phyloP scores from a whole-genome alignment of 345 rosid species.

The Barbarea vulgaris region DNA sequence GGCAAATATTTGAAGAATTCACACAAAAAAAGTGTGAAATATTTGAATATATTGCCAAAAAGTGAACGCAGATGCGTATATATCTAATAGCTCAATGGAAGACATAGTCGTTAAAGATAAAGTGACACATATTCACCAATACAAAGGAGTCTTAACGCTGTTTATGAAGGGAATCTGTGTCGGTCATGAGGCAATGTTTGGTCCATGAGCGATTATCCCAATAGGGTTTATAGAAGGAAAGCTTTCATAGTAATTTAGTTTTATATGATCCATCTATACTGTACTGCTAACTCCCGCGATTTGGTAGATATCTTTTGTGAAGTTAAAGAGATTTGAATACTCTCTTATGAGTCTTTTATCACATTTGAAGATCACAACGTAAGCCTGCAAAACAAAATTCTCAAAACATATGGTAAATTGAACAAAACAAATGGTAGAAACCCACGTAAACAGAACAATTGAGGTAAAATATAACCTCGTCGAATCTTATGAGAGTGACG shows the following conservation, averaged over 20 bases:
- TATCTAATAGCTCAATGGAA: no score
- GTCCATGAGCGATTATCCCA: conserved; percentile 66
- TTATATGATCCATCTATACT: conserved; percentile 67
- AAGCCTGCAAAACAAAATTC: conserved; percentile 51
- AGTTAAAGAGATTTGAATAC: conserved; percentile 62
- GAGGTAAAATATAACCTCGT: conserved; percentile 59
- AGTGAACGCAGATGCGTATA: no score
- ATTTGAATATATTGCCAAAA: no score
- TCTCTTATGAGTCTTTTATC: conserved; percentile 66
- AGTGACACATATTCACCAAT: background rate
- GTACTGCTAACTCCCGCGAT: conserved; percentile 53
- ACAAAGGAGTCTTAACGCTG: background rate
- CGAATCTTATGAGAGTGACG: no score
- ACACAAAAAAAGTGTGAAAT: no score
- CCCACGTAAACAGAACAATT: background rate
- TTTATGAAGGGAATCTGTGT: conserved; percentile 42
- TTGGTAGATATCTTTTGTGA: conserved; percentile 65
- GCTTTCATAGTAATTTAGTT: conserved; percentile 68
- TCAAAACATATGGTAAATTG: conserved; percentile 2
- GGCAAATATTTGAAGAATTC: no score
- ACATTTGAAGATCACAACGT: conserved; percentile 76
- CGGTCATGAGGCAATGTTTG: conserved; percentile 59
- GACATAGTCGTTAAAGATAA: no score
- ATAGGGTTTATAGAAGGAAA: conserved; percentile 64
- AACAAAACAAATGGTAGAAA: background rate